Percentiles rank a stretch among this genome's conserved stretches.
Conservation (phyloP, 2,329 filamentous ascomycete species). For the Nothophoma quercina region DNA sequence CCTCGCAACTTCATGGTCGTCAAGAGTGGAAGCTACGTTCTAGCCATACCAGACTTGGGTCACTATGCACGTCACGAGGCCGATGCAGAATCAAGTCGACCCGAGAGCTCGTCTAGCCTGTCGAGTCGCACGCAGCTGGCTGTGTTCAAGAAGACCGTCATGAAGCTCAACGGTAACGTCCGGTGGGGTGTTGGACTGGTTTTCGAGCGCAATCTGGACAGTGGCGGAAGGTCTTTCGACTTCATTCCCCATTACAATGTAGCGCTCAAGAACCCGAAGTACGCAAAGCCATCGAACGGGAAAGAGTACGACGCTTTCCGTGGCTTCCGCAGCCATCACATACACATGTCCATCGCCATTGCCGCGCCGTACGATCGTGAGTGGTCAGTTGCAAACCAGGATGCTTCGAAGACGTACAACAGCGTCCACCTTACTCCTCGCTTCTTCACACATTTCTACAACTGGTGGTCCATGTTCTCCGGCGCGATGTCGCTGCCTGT, state of each 20-base stretch:
- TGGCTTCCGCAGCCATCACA: conserved; percentile 96
- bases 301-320: conserved; percentile 86
- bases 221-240: conserved; percentile 78
- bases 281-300: conserved; percentile 66
- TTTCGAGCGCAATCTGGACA: conserved; percentile 83
- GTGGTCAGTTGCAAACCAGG: conserved; percentile 78
- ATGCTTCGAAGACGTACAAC: conserved; percentile 90
- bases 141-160: conserved; percentile 97
- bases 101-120: conserved; percentile 63
- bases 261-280: conserved; percentile 80
- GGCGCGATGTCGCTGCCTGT: conserved; percentile 94
- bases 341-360: conserved; percentile 92
- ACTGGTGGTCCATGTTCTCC: conserved; percentile 97
- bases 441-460: conserved; percentile 98
- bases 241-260: conserved; percentile 95
- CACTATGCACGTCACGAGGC: conserved; percentile 77
- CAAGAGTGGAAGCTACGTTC: conserved; percentile 91
- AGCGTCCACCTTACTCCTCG: conserved; percentile 92
- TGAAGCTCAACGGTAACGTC: conserved; percentile 97
- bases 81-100: conserved; percentile 56
- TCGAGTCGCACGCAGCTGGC: conserved; percentile 75
- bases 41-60: conserved; percentile 93
- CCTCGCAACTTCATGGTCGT: conserved; percentile 95
- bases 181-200: conserved; percentile 90
- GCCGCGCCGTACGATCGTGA: conserved; percentile 86